phyloP scores from a whole-genome alignment of 306 rosid genomes.

The Morella rubra region DNA sequence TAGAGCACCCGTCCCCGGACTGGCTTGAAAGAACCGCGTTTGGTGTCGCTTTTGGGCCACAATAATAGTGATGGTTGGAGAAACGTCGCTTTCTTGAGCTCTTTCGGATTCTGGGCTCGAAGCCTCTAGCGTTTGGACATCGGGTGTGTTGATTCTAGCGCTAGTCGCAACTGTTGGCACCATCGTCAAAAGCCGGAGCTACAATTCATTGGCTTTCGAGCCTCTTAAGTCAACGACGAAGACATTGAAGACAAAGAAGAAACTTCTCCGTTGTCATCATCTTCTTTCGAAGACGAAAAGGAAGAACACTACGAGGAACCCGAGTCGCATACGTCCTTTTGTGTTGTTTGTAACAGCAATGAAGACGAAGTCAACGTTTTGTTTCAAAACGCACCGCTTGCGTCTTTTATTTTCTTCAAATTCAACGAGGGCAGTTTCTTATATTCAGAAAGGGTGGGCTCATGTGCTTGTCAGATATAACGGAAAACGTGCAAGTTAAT shows the following conservation, averaged over 20 bases:
- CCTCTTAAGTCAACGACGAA: conserved; percentile 31
- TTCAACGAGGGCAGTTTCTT: too few species aligned
- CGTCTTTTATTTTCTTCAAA: too few species aligned
- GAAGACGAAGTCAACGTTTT: too few species aligned
- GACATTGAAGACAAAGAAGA: conserved; percentile 43
- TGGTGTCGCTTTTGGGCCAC: conserved; percentile 81
- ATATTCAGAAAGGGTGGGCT: too few species aligned
- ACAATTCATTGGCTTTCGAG: conserved; percentile 35
- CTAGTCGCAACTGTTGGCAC: conserved; percentile 57
- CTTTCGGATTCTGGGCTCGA: conserved; percentile 32
- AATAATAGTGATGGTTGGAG: conserved; percentile 61
- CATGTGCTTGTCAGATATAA: too few species aligned
- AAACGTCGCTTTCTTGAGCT: conserved; percentile 31
- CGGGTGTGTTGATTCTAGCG: conserved; percentile 61
- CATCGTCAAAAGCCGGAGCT: conserved; percentile 41
- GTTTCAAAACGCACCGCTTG: too few species aligned
- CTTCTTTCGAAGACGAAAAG: conserved; percentile 27
- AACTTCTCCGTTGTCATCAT: conserved; percentile 23
- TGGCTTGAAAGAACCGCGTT: conserved; percentile 60
- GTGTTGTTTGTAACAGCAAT: too few species aligned
- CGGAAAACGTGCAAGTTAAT: too few species aligned
- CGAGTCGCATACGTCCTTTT: conserved; percentile 13
- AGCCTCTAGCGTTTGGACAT: conserved; percentile 47
- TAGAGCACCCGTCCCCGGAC: conserved; percentile 39
- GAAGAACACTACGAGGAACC: conserved; percentile 18